phyloP scores from a whole-genome alignment of 2,329 filamentous ascomycete genomes.

The Ophiosphaerella herpotricha region DNA sequence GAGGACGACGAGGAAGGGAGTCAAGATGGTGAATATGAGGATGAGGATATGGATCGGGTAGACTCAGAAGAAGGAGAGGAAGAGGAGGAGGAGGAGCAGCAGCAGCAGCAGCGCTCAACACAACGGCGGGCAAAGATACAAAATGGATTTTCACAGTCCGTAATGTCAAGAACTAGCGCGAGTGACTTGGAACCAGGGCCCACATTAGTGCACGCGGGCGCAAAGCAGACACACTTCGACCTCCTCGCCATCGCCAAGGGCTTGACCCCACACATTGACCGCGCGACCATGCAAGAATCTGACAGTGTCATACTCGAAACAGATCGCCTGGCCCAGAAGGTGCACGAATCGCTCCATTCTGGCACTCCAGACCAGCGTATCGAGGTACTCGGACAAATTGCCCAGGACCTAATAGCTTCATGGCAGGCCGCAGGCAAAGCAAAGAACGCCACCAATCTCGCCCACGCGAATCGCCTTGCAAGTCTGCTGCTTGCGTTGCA shows the following conservation, averaged over 20 bases:
- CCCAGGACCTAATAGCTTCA: constrained; percentile 33
- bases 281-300: constrained; percentile 68
- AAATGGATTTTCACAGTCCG: constrained; percentile 36
- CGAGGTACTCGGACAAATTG: constrained; percentile 31
- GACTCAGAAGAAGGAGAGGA: constrained; percentile 38
- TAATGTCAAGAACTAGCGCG: constrained; percentile 45
- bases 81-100: constrained; percentile 39
- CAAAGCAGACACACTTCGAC: constrained; percentile 60
- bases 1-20: constrained; percentile 42
- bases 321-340: constrained; percentile 65
- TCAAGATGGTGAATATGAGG: constrained; percentile 29
- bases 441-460: constrained; percentile 59
- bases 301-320: constrained; percentile 74
- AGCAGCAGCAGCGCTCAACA: constrained; percentile 52
- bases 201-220: constrained; percentile 30
- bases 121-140: constrained; percentile 29
- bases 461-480: constrained; percentile 79
- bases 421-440: constrained; percentile 59
- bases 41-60: constrained; percentile 35
- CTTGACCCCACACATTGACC: constrained; percentile 61
- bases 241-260: constrained; percentile 75
- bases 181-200: constrained; percentile 26
- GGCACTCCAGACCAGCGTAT: constrained; percentile 37
- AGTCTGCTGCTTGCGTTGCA: constrained; percentile 79
- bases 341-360: constrained; percentile 41